Base-by-base conservation (phyloP, 106 monocot genomes). In the Apostasia ramifera region DNA sequence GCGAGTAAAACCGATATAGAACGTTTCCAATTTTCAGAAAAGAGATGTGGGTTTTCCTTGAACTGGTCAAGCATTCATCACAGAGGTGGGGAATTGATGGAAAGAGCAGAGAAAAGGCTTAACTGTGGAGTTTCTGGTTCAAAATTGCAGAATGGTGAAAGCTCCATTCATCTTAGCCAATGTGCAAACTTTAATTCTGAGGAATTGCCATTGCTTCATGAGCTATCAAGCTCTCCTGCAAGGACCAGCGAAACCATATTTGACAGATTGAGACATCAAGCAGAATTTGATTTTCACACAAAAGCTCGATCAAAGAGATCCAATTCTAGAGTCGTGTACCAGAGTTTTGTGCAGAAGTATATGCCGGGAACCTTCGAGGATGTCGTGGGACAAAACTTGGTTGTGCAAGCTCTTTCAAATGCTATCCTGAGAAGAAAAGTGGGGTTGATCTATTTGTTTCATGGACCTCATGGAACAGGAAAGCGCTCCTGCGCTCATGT, bases 41-140 rank as follows among this genome's bases (percentile, higher is more conserved):
- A 88, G 74, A 85, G 70, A 44, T 92, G 92, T 70, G 92, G 92
- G 53, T 78, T 92, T 68, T 88, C 83, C 1, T 88, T 80, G 83
- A 92, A 88, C 58, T 92, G 88, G 92, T 92, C 88, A 38, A 78
- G 88, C 50, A 82, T 92, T 68, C 91, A 92, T 49, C 59, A 92
- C 62, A 77, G 80, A 69, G 80, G 91, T 26, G 85, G 77, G 64
- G 76, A 78, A 9, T 75, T 92, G 50, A 63, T 91, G 11, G 88
- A 88, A 70, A 78, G 70, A 50, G 89, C 89, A 26, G 89, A 86
- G 51, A 71, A 78, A 78, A 88, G 84, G 77, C 70, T 88, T n/a
- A 80, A 87, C 13, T 92, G 91, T 72, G 88, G 88, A 10, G 57
- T 77, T 9, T 78, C 92, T 44, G 88, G 88, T 56, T 76, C 81